Evolutionary conservation across 345 rosid species (phyloP).

Genomic region (Psidium guajava): DNA sequence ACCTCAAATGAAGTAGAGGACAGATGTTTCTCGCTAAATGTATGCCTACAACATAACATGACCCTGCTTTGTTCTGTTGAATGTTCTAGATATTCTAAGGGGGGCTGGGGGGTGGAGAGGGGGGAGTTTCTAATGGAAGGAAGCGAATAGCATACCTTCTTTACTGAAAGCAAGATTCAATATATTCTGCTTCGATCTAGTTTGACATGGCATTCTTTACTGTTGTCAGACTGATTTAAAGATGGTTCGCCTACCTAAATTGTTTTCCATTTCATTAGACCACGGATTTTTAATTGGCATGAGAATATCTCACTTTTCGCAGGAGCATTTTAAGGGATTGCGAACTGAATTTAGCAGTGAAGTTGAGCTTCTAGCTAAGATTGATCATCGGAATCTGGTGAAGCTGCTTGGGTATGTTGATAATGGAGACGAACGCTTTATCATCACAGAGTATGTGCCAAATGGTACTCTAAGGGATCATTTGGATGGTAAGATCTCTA

Average conservation of each 20-base stretch:
- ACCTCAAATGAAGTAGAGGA: not conserved
- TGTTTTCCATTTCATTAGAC: not conserved
- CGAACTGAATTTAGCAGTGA: conserved; percentile 82
- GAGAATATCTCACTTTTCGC: not conserved
- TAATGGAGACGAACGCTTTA: conserved; percentile 70
- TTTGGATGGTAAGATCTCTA: conserved; percentile 66
- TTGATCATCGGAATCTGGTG: conserved; percentile 83
- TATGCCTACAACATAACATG: not conserved
- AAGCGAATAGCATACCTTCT: not conserved
- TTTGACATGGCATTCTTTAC: not conserved
- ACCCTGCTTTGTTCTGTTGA: not conserved
- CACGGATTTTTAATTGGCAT: not conserved
- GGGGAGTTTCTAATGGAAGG: not conserved
- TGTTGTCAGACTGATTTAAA: not conserved
- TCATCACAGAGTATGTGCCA: conserved; percentile 80
- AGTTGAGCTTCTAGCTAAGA: conserved; percentile 84
- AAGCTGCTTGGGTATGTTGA: conserved; percentile 85
- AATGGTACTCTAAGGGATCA: conserved; percentile 97
- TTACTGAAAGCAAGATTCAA: not conserved
- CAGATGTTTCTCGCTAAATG: not conserved
- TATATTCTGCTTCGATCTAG: not conserved
- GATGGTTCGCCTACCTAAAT: not conserved
- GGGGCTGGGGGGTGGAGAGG: too few species aligned
- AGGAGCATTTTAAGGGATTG: conserved; percentile 66
- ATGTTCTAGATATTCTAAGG: not conserved